phyloP scores from a whole-genome alignment of 2,329 filamentous ascomycete species.

The Colletotrichum lini region DNA sequence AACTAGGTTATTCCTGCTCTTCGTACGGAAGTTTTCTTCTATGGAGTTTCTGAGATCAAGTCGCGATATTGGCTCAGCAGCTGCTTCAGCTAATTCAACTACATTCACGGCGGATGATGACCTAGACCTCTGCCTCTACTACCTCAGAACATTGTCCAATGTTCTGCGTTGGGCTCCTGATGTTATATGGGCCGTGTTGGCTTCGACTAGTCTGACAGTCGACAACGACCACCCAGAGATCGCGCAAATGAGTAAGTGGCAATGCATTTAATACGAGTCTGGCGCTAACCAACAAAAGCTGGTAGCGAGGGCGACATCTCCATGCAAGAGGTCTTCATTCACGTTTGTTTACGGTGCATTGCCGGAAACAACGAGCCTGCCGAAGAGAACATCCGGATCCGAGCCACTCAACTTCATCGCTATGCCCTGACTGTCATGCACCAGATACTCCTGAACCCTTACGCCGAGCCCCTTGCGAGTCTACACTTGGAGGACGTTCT shows the following conservation, averaged over 20 bases:
- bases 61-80: conserved; percentile 45
- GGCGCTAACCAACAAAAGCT: conserved; percentile 55
- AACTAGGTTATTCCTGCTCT: conserved; percentile 71
- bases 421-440: conserved; percentile 79
- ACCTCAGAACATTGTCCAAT: conserved; percentile 81
- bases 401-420: conserved; percentile 78
- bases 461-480: conserved; percentile 70
- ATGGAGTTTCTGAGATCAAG: conserved; percentile 65
- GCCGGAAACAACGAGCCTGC: conserved; percentile 56
- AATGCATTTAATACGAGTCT: neutral
- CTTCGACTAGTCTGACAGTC: conserved; percentile 70
- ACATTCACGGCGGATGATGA: conserved; percentile 73
- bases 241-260: conserved; percentile 66
- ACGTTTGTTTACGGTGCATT: conserved; percentile 76
- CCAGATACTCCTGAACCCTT: conserved; percentile 77
- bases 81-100: conserved; percentile 47
- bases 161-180: conserved; percentile 79
- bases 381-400: conserved; percentile 57
- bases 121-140: conserved; percentile 82
- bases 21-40: conserved; percentile 70
- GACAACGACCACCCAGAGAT: conserved; percentile 61
- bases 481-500: conserved; percentile 79
- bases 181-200: conserved; percentile 78
- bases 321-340: conserved; percentile 78
- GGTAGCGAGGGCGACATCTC: conserved; percentile 70